Evolutionary conservation across 1,284 basidiomycete species (phyloP), one percentile per base, ranked within the genome.

Genomic region (Cutaneotrichosporon cavernicola): DNA sequence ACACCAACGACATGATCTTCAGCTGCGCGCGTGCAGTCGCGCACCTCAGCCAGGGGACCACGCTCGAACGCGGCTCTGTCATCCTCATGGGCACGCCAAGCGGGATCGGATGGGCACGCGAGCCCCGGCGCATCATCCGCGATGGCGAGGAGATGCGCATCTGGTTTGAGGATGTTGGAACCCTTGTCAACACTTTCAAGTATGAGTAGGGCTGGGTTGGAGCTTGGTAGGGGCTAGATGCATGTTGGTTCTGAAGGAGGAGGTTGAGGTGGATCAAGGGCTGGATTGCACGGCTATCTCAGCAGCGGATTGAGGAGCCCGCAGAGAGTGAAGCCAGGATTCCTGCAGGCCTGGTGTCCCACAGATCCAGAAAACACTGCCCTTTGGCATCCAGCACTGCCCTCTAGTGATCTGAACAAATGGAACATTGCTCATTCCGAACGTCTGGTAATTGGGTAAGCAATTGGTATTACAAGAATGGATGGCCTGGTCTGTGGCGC

Each of bases 21-120:
- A 72, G 75, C 18, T 73, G 81, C 21, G 75, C 76, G n/a, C 75
- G 77, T 56, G 78, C 81, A 60, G 71, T 83, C 61, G 84, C 90
- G 0, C 89, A 87, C 82, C 85, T 94, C 38, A 92, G 90, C 1
- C 88, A 92, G 74, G 91, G 89, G 0, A 92, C 92, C 3, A 95
- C 92, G 0, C 86, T 97, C 26, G 85, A 87, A 67, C 86, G 90
- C 0, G 93, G 92, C 0, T 87, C 88, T 0, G 82, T 93, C 67
- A 89, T 94, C 71, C 84, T 90, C 70, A 93, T 90, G 61, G 76
- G 77, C 4, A 82, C 81, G 0, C 80, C 81, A 0, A 72, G 72
- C 5, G 80, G 81, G 1, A 73, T 82, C 36, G 81, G 81, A 56
- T 80, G 74, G 73, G 73, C 69, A 5, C 63, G 58, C 11, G 63